Conservation (phyloP, 192 early-diverging fungal species). For the Backusella tarrabulga region DNA sequence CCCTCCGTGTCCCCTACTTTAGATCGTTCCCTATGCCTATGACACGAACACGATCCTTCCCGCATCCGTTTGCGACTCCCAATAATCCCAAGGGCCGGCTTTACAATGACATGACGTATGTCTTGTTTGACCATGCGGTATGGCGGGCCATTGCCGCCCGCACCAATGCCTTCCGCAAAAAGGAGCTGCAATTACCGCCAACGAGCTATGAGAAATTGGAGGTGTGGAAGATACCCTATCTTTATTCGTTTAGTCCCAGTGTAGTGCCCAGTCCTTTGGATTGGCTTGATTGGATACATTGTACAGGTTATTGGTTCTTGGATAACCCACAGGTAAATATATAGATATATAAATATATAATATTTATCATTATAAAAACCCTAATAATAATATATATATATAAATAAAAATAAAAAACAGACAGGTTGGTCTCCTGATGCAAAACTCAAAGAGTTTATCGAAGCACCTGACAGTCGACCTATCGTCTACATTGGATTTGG, state of each 20-base stretch:
- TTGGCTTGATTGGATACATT: constrained; percentile 69
- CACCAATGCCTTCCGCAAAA: constrained; percentile 57
- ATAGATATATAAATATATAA: background rate
- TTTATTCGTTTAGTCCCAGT: constrained; percentile 63
- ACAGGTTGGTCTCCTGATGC: constrained; percentile 54
- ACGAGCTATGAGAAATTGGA: constrained; percentile 53
- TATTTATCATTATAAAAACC: background rate
- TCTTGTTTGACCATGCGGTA: constrained; percentile 66
- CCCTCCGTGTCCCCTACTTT: constrained; percentile 61
- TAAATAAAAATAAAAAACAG: constrained; percentile 16
- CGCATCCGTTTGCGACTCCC: constrained; percentile 67
- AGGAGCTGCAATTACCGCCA: constrained; percentile 41
- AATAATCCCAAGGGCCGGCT: constrained; percentile 43
- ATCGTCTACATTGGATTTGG: constrained; percentile 79
- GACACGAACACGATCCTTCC: constrained; percentile 71
- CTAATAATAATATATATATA: background rate
- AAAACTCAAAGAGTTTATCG: constrained; percentile 55
- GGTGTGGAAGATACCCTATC: constrained; percentile 53
- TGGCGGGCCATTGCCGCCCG: constrained; percentile 60
- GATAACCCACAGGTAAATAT: constrained; percentile 49
- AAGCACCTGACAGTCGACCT: constrained; percentile 39
- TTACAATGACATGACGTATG: constrained; percentile 69
- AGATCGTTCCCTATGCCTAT: constrained; percentile 72
- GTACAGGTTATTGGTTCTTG: constrained; percentile 74
- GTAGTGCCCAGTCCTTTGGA: constrained; percentile 61